phyloP scores from a whole-genome alignment of 2,329 filamentous ascomycete genomes.

The Thielaviopsis ethacetica region DNA sequence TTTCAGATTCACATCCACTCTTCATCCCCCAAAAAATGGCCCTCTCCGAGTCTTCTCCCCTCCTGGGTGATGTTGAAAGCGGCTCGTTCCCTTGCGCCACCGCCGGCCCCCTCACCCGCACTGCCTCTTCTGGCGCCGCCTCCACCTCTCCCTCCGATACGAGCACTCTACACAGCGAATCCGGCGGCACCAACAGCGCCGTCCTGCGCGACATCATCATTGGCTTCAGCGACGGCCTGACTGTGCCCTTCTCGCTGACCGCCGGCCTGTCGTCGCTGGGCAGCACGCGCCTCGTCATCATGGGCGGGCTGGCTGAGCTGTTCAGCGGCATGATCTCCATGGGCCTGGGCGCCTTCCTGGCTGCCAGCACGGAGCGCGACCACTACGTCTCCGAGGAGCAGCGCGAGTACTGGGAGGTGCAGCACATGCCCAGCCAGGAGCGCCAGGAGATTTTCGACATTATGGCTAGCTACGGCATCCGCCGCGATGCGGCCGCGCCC shows the following conservation, averaged over 20 bases:
- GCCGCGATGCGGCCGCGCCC: slow-evolving; percentile 23
- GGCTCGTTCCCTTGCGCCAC: not conserved
- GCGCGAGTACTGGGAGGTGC: slow-evolving; percentile 28
- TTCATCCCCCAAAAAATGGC: not conserved
- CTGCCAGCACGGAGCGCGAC: slow-evolving; percentile 40
- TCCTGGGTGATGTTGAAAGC: slow-evolving; percentile 5
- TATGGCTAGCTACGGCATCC: slow-evolving; percentile 33
- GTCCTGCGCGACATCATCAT: slow-evolving; percentile 51
- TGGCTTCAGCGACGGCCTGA: slow-evolving; percentile 63
- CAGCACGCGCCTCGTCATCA: slow-evolving; percentile 49
- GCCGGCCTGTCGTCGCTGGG: slow-evolving; percentile 53
- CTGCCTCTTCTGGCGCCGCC: slow-evolving; percentile 13
- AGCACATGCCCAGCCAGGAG: slow-evolving; percentile 26
- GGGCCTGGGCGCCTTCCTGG: slow-evolving; percentile 60
- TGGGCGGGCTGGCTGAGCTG: slow-evolving; percentile 58
- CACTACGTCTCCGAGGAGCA: slow-evolving; percentile 32
- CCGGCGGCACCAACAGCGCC: slow-evolving; percentile 23
- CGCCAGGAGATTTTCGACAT: slow-evolving; percentile 33
- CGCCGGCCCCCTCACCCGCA: not conserved
- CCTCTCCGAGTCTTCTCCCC: slow-evolving; percentile 5
- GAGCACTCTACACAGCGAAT: slow-evolving; percentile 12
- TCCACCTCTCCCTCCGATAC: slow-evolving; percentile 13
- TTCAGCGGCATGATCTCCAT: slow-evolving; percentile 63
- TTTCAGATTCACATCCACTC: too few relatives aligned
- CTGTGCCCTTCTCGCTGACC: slow-evolving; percentile 63